phyloP scores from a whole-genome alignment of 148 eudicot genomes.

The Rhododendron mucronatum region DNA sequence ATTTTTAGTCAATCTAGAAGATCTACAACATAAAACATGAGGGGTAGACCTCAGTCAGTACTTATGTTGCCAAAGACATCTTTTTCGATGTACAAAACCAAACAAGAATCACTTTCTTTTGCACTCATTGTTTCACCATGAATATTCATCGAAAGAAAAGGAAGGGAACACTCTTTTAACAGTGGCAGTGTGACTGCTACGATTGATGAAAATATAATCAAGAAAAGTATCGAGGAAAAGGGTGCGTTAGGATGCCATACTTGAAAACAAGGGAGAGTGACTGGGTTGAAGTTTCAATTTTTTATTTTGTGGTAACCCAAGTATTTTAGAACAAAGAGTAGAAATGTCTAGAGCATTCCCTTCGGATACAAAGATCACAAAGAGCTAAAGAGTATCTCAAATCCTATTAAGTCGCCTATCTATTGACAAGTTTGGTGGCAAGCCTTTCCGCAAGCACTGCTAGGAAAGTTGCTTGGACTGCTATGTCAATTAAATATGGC shows the following conservation, averaged over 20 bases:
- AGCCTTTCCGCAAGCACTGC: background rate
- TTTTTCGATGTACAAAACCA: background rate
- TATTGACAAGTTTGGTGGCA: background rate
- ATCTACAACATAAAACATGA: background rate
- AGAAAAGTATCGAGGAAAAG: background rate
- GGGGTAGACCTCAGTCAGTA: background rate
- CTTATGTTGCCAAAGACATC: background rate
- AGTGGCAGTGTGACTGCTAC: background rate
- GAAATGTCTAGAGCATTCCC: background rate
- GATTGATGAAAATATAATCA: background rate
- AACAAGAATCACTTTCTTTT: background rate
- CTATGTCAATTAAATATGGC: background rate
- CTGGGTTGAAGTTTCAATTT: background rate
- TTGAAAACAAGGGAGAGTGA: background rate
- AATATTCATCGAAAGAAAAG: background rate
- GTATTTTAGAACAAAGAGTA: background rate
- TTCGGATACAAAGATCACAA: background rate
- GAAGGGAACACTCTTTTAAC: background rate
- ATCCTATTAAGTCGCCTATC: background rate
- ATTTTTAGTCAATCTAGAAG: background rate
- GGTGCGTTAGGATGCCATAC: background rate
- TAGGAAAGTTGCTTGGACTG: background rate
- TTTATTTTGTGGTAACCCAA: background rate
- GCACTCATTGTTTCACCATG: background rate
- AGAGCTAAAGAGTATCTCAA: background rate